Conservation (phyloP, 1,284 basidiomycete species). For the Pterula multifida region DNA sequence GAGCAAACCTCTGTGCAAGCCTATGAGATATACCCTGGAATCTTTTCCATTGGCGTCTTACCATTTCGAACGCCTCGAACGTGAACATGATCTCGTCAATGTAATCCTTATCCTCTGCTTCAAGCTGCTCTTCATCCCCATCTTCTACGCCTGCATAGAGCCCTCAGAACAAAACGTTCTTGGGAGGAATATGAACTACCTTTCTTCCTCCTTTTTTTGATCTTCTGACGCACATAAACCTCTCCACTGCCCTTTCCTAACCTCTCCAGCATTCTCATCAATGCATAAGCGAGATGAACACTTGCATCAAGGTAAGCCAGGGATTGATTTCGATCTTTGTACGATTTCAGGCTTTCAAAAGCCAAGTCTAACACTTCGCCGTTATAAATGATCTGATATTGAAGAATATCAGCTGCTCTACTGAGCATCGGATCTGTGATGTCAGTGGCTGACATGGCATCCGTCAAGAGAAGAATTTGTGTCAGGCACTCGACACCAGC, state of each 20-base stretch:
- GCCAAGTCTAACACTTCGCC: conserved; percentile 85
- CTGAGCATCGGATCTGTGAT: conserved; percentile 42
- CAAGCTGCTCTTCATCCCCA: conserved; percentile 56
- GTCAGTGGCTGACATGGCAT: conserved; percentile 41
- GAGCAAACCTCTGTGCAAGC: conserved; percentile 64
- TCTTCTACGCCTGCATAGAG: conserved; percentile 31
- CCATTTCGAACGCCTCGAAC: conserved; percentile 81
- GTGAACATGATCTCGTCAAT: conserved; percentile 66
- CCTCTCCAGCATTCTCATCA: conserved; percentile 79
- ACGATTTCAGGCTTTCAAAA: conserved; percentile 61
- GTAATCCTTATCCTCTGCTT: conserved; percentile 39
- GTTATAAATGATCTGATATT: conserved; percentile 87
- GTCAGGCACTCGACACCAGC: conserved; percentile 90
- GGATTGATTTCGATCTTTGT: conserved; percentile 63
- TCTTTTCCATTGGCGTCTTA: too few species aligned
- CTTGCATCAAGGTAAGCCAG: conserved; percentile 76
- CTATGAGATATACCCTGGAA: neutral
- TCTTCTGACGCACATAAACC: conserved; percentile 67
- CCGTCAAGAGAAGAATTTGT: conserved; percentile 77
- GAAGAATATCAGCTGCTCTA: conserved; percentile 70
- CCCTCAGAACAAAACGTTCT: conserved; percentile 5
- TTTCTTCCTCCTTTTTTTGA: conserved; percentile 37
- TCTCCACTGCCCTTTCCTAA: conserved; percentile 57
- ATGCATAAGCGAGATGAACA: conserved; percentile 69
- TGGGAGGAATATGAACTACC: conserved; percentile 24